A percentile compares a stretch with the other conserved stretches of the same genome.
Evolutionary conservation across 2,329 filamentous ascomycete species (phyloP).

Genomic region (Acarospora socialis): DNA sequence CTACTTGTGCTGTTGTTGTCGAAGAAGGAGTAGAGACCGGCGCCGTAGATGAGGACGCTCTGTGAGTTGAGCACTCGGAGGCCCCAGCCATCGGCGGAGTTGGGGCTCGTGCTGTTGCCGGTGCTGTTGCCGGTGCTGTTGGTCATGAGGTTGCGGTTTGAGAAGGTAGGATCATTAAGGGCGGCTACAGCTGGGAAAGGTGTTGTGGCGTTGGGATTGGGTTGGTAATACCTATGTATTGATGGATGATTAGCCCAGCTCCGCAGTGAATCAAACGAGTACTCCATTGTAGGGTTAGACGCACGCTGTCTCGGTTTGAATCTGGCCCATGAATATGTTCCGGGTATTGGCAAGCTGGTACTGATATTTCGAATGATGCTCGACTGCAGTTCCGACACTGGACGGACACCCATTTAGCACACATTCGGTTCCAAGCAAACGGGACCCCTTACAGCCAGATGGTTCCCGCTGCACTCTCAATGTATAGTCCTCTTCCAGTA

Average conservation of each 20-base stretch:
- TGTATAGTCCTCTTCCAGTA: conserved; percentile 36
- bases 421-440: neutral
- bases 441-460: conserved; percentile 23
- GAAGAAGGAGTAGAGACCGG: conserved; percentile 42
- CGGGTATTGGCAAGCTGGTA: conserved; percentile 14
- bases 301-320: conserved; percentile 28
- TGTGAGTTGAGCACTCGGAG: conserved; percentile 32
- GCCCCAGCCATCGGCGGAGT: conserved; percentile 31
- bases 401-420: no score
- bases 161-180: conserved; percentile 25
- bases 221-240: conserved; percentile 22
- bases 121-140: conserved; percentile 14
- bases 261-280: conserved; percentile 11
- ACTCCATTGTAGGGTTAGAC: no score
- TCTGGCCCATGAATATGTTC: conserved; percentile 21
- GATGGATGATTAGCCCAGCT: neutral
- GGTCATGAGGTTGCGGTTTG: conserved; percentile 12
- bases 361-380: conserved; percentile 11
- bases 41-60: conserved; percentile 35
- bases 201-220: conserved; percentile 22
- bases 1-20: conserved; percentile 33
- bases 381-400: conserved; percentile 9
- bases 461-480: conserved; percentile 30
- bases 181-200: conserved; percentile 20
- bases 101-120: conserved; percentile 12